Conservation (phyloP, 306 rosid genomes). For the Acacia acuminata region DNA sequence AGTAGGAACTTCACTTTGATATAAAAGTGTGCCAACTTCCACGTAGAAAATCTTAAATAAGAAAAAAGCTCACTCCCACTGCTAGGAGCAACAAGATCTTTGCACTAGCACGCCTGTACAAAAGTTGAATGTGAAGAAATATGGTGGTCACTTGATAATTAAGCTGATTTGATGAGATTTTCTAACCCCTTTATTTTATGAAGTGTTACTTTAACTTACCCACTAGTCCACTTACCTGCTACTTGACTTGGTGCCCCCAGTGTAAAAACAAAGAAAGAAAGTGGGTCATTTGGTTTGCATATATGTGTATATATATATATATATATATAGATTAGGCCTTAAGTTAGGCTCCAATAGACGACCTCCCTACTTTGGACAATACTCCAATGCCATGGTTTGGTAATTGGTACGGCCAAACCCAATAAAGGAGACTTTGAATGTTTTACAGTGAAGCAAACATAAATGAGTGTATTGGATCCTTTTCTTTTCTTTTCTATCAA, state of each 20-base stretch:
- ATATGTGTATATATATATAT: no score
- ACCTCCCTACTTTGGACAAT: background rate
- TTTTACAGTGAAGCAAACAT: background rate
- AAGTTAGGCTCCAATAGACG: background rate
- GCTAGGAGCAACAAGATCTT: background rate
- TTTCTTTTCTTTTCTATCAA: no score
- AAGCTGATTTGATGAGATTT: background rate
- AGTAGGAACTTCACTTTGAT: background rate
- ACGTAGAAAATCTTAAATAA: background rate
- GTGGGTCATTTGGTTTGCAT: background rate
- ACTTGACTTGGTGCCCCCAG: background rate
- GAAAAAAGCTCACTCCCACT: slow-evolving; percentile 2
- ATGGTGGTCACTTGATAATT: background rate
- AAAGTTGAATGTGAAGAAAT: background rate
- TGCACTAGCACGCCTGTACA: background rate
- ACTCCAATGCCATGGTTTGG: background rate
- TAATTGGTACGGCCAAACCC: background rate
- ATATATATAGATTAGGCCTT: background rate
- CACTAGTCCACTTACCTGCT: background rate
- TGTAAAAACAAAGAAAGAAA: background rate
- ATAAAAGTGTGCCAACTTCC: no score
- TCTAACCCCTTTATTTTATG: background rate
- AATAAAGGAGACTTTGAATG: background rate
- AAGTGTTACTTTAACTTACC: background rate
- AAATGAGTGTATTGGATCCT: background rate